phyloP scores from a whole-genome alignment of 192 early-diverging fungal species.

The Umbelopsis sp. region DNA sequence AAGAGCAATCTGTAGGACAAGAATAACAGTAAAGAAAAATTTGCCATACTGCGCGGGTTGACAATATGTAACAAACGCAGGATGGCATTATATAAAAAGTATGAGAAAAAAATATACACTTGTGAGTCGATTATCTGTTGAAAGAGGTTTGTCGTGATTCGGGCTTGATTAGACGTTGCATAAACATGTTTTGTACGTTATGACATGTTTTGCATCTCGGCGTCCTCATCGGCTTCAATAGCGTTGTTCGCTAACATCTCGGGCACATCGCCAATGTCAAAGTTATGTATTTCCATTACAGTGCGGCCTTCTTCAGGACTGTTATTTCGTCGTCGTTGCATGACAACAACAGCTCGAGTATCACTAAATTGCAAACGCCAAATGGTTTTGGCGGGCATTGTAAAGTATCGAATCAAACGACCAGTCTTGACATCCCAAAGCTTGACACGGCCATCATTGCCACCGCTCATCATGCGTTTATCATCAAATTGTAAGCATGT shows the following conservation, averaged over 20 bases:
- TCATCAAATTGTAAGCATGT: conserved; percentile 97
- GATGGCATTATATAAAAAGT: neutral
- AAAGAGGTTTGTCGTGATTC: neutral
- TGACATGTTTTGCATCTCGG: conserved; percentile 7
- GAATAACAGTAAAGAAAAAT: neutral
- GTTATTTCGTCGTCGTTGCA: conserved; percentile 33
- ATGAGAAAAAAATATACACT: conserved; percentile 21
- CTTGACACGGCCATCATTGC: conserved; percentile 89
- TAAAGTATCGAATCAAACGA: conserved; percentile 78
- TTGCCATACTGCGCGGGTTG: neutral
- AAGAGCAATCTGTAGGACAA: neutral
- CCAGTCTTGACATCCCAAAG: conserved; percentile 93
- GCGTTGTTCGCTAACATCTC: neutral
- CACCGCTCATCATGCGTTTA: conserved; percentile 88
- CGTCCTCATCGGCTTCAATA: conserved; percentile 7
- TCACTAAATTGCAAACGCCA: conserved; percentile 73
- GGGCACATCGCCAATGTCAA: conserved; percentile 34
- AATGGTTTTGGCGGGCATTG: conserved; percentile 80
- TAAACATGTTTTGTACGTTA: neutral
- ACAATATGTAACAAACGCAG: neutral
- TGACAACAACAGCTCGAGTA: conserved; percentile 56
- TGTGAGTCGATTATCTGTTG: conserved; percentile 3
- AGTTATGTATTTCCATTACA: conserved; percentile 46
- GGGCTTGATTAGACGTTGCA: neutral
- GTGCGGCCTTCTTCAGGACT: conserved; percentile 35